Evolutionary conservation across 805 yeast species (phyloP).

Genomic region (Metschnikowia vanudenii): DNA sequence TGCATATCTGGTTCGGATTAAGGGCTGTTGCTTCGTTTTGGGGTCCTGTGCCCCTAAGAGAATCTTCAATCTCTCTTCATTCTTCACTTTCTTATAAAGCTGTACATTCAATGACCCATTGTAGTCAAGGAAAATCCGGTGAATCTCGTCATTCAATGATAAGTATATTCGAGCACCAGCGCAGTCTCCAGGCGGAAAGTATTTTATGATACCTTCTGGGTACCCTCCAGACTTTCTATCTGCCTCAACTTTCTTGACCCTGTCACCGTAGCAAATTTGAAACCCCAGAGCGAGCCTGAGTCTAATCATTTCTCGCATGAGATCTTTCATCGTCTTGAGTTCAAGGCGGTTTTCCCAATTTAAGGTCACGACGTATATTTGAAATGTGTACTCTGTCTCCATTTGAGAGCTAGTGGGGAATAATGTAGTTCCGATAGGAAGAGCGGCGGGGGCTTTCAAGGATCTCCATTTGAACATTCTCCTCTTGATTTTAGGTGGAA

Average conservation of each 20-base stretch:
- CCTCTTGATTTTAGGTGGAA: slow-evolving; percentile 67
- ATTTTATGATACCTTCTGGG: slow-evolving; percentile 54
- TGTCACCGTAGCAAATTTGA: slow-evolving; percentile 79
- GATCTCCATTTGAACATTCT: slow-evolving; percentile 89
- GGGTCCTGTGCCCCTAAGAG: slow-evolving; percentile 15
- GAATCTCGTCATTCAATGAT: slow-evolving; percentile 80
- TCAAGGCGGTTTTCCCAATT: slow-evolving; percentile 56
- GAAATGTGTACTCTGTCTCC: slow-evolving; percentile 69
- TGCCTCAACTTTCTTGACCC: slow-evolving; percentile 63
- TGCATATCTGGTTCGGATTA: slow-evolving; percentile 78
- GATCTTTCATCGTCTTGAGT: slow-evolving; percentile 50
- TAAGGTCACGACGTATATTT: slow-evolving; percentile 75
- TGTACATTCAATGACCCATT: slow-evolving; percentile 77
- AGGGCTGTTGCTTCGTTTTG: slow-evolving; percentile 24
- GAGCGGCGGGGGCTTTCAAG: slow-evolving; percentile 86
- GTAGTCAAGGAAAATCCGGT: slow-evolving; percentile 71
- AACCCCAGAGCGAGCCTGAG: slow-evolving; percentile 82
- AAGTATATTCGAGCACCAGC: slow-evolving; percentile 68
- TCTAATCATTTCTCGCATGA: slow-evolving; percentile 85
- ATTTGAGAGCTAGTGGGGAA: slow-evolving; percentile 74
- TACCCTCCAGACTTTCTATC: slow-evolving; percentile 53
- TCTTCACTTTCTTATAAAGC: slow-evolving; percentile 45
- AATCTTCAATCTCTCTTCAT: slow-evolving; percentile 10
- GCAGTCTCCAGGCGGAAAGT: slow-evolving; percentile 47
- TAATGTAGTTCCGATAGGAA: slow-evolving; percentile 76